Conservation (phyloP, 805 yeast species). For the Scheffersomyces spartinae region DNA sequence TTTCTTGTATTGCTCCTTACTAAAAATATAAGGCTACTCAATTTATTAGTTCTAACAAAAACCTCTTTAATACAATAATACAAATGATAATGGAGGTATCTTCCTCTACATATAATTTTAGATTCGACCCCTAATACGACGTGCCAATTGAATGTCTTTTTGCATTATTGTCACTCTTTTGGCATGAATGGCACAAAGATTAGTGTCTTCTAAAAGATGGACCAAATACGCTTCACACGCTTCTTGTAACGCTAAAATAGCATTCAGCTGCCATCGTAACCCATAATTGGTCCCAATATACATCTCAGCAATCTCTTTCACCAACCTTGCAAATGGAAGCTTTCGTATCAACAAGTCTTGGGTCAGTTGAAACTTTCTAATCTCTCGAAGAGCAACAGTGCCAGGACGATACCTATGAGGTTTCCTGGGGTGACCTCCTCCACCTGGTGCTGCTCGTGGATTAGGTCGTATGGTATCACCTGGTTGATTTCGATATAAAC, state of each 20-base stretch:
- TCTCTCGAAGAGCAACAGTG: constrained; percentile 54
- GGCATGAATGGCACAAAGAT: constrained; percentile 67
- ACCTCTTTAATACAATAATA: no score
- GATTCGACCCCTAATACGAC: constrained; percentile 54
- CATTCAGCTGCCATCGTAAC: constrained; percentile 70
- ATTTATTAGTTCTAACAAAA: no score
- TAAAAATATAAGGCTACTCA: no score
- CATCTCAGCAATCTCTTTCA: constrained; percentile 60
- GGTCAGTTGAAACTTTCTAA: constrained; percentile 53
- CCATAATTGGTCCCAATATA: constrained; percentile 43
- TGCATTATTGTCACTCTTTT: constrained; percentile 80
- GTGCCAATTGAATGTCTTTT: constrained; percentile 69
- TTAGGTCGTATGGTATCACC: constrained; percentile 52
- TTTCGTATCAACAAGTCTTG: constrained; percentile 60
- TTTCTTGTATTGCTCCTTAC: no score
- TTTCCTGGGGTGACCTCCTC: constrained; percentile 27
- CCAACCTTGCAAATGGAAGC: constrained; percentile 68
- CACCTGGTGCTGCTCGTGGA: constrained; percentile 12
- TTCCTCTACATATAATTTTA: constrained; percentile 4
- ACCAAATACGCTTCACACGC: constrained; percentile 72
- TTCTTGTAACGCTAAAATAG: constrained; percentile 67
- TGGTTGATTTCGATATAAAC: constrained; percentile 37
- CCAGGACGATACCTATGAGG: constrained; percentile 60
- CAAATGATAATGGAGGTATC: no score
- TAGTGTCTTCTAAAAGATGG: constrained; percentile 66